Conservation (phyloP, 2,329 filamentous ascomycete genomes). For the Ambrosiella beaveri region DNA sequence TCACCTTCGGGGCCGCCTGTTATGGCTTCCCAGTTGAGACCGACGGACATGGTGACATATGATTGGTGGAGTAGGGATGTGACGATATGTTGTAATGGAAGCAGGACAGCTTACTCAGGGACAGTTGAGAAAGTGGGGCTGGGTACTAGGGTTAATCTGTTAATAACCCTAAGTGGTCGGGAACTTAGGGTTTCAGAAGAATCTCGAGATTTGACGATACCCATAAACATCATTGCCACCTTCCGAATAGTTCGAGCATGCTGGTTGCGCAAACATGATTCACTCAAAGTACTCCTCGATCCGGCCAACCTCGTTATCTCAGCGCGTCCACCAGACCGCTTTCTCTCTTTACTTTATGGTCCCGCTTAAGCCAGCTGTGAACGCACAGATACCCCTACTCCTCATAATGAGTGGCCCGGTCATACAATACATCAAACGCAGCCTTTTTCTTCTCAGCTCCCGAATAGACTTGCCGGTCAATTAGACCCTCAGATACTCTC, state of each 20-base stretch:
- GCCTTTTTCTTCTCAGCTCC: neutral
- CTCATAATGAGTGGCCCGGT: neutral
- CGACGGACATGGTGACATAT: slow-evolving; percentile 65
- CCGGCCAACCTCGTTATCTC: neutral
- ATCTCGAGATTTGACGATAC: no score
- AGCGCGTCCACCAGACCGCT: neutral
- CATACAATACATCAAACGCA: neutral
- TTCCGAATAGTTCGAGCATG: neutral
- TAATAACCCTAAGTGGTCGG: neutral
- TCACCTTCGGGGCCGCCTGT: slow-evolving; percentile 77
- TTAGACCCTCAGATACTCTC: neutral
- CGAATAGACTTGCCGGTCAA: neutral
- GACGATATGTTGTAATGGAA: neutral
- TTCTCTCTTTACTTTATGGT: neutral
- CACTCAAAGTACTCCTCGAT: no score
- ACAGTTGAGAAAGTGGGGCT: neutral
- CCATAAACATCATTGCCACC: neutral
- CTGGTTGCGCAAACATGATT: no score
- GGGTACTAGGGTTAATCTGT: neutral
- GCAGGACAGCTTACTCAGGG: neutral
- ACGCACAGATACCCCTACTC: neutral
- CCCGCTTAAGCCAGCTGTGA: neutral
- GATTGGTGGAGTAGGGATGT: neutral
- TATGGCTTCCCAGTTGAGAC: slow-evolving; percentile 89
- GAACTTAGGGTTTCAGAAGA: neutral